Evolutionary conservation across 495 filamentous ascomycete species (phyloP), one percentile per base, ranked within the genome.

Genomic region (Penicillium odoratum): DNA sequence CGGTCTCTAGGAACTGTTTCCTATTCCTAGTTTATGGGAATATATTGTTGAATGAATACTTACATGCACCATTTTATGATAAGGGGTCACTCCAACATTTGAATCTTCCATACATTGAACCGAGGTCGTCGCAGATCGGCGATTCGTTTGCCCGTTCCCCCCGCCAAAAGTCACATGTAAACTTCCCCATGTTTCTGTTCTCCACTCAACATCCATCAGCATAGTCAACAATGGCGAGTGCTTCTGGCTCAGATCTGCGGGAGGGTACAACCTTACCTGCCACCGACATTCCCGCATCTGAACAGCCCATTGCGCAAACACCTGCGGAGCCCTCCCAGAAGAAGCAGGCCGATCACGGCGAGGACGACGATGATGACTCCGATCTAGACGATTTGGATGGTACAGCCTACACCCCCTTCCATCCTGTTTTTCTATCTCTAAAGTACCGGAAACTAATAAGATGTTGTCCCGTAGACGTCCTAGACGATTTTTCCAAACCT

Each of bases 331-430:
- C 60, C 29, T 33, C 45, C 30, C 49, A 56, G 34, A 57, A 58
- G 36, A 58, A 58, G 25, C 43, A 49, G 15, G 30, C 44, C 28
- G 48, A n/a, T 55, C 29, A 57, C 30, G 49, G 61, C 28, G 64
- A 70, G 10, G 69, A 74, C 10, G 69, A 73, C 9, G 78, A 83
- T 40, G 75, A 76, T 26, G 73, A 80, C 36, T 78, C 77, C 5
- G 92, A 96, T 67, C 81, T 96, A 18, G 92, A 96, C 67, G 93
- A 97, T 68, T 76, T 98, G 44, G 93, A 98, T 72, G 93, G 91
- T 89, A 67, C 48, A 78, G 62, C 30, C 28, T 48, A 18, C 38
- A 13, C 34, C 48, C 15, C 34, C 25, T 29, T 21, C 26, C 29
- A 47, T 26, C 7, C 13, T 31, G n/a, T 36, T 45, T 31, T 11